phyloP scores from a whole-genome alignment of 2,329 filamentous ascomycete genomes.

The Diaporthe australafricana region DNA sequence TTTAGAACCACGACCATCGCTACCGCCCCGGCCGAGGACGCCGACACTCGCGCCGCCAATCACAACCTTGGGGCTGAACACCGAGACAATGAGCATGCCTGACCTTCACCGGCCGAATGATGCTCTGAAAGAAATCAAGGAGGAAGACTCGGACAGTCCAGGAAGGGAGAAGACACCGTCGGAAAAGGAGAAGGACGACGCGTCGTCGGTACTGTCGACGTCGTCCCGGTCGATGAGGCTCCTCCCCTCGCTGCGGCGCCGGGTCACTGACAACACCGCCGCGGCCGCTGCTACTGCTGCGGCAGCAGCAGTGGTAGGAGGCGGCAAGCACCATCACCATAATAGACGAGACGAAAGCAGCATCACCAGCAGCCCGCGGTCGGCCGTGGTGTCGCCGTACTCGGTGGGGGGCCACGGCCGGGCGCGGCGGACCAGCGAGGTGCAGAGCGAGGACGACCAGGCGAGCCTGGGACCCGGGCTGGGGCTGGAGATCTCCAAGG shows the following conservation, averaged over 20 bases:
- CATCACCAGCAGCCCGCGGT: slow-evolving; percentile 36
- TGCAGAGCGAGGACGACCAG: slow-evolving; percentile 55
- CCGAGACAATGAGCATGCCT: slow-evolving; percentile 30
- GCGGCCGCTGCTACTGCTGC: no score
- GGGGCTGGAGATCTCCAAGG: slow-evolving; percentile 64
- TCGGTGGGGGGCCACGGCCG: slow-evolving; percentile 42
- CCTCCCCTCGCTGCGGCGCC: slow-evolving; percentile 53
- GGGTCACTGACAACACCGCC: slow-evolving; percentile 50
- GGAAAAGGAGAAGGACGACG: slow-evolving; percentile 50
- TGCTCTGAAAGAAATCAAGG: slow-evolving; percentile 35
- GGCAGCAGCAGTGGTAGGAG: no score
- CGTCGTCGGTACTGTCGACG: slow-evolving; percentile 59
- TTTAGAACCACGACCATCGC: slow-evolving; percentile 42
- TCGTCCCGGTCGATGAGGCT: slow-evolving; percentile 59
- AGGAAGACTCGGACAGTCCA: slow-evolving; percentile 25
- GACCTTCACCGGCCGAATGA: slow-evolving; percentile 36
- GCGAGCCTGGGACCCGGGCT: slow-evolving; percentile 56
- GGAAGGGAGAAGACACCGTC: slow-evolving; percentile 25
- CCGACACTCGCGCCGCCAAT: slow-evolving; percentile 34
- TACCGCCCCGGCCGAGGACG: slow-evolving; percentile 43
- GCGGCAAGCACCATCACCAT: slow-evolving; percentile 29
- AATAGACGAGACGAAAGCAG: slow-evolving; percentile 39
- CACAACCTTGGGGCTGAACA: slow-evolving; percentile 25
- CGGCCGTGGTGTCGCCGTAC: slow-evolving; percentile 40
- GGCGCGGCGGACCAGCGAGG: slow-evolving; percentile 55